Conservation (phyloP, 2,329 filamentous ascomycete genomes). For the Xylogone sp. region DNA sequence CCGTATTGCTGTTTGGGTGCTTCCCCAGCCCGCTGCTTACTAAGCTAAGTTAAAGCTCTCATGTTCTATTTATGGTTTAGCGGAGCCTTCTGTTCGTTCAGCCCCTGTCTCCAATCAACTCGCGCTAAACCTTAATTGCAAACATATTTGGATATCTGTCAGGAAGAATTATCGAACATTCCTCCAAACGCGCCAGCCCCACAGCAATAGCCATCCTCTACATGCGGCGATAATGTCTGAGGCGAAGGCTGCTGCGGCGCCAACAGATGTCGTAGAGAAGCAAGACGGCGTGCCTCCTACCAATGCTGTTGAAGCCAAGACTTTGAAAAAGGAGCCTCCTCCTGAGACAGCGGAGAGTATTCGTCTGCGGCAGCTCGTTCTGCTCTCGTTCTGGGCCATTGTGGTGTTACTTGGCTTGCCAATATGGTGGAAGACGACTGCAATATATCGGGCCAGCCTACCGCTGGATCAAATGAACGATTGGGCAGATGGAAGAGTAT, state of each 20-base stretch:
- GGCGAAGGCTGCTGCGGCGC: background rate
- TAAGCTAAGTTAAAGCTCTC: too few species aligned
- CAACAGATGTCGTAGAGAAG: slow-evolving; percentile 3
- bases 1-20: too few species aligned
- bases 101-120: too few species aligned
- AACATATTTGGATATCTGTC: too few species aligned
- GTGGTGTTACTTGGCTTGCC: slow-evolving; percentile 81
- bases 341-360: slow-evolving; percentile 70
- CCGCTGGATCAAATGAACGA: slow-evolving; percentile 82
- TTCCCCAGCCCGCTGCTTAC: too few species aligned
- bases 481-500: slow-evolving; percentile 87
- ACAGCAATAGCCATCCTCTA: background rate
- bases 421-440: slow-evolving; percentile 94
- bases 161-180: background rate
- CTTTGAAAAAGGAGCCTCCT: slow-evolving; percentile 47
- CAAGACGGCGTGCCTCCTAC: slow-evolving; percentile 13
- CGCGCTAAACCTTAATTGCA: too few species aligned
- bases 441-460: slow-evolving; percentile 81
- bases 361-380: slow-evolving; percentile 67
- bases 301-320: slow-evolving; percentile 18
- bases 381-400: slow-evolving; percentile 87
- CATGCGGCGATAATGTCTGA: background rate
- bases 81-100: too few species aligned
- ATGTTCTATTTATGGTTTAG: too few species aligned
- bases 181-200: background rate